Conservation (phyloP, 129 eudicot species). For the Glebionis coronaria region DNA sequence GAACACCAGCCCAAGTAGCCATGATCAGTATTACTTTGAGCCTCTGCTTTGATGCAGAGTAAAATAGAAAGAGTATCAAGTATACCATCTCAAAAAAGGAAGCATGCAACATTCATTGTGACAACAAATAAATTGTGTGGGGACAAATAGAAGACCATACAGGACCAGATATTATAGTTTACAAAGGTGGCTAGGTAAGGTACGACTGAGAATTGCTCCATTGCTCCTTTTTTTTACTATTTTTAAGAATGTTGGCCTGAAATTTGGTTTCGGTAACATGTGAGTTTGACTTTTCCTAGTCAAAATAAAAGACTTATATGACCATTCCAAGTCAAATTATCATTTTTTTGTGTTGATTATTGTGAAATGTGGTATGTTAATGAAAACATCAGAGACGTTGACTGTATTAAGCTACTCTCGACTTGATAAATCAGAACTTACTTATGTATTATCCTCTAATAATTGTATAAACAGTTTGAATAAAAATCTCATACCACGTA, state of each 20-base stretch:
- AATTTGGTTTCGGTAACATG: neutral
- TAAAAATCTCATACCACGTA: too few relatives aligned
- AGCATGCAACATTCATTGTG: conserved; percentile 69
- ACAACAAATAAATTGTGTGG: conserved; percentile 43
- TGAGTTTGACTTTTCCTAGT: conserved; percentile 18
- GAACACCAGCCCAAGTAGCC: conserved; percentile 43
- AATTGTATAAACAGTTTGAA: too few relatives aligned
- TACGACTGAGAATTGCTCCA: conserved; percentile 70
- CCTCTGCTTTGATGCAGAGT: conserved; percentile 43
- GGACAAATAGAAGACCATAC: conserved; percentile 77
- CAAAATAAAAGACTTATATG: neutral
- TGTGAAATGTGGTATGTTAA: neutral
- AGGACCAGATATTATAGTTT: conserved; percentile 76
- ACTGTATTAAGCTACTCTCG: too few relatives aligned
- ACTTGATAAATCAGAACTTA: too few relatives aligned
- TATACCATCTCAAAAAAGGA: conserved; percentile 54
- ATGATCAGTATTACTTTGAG: conserved; percentile 31
- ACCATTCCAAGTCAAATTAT: neutral
- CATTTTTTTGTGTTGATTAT: neutral
- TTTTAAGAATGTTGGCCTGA: conserved; percentile 72
- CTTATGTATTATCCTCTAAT: too few relatives aligned
- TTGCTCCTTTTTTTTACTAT: conserved; percentile 72
- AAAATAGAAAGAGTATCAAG: conserved; percentile 45
- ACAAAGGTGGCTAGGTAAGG: conserved; percentile 73
- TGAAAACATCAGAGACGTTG: too few relatives aligned